Evolutionary conservation across 176 grass and related monocot genomes (phyloP).

Genomic region (Neostapfia colusana): DNA sequence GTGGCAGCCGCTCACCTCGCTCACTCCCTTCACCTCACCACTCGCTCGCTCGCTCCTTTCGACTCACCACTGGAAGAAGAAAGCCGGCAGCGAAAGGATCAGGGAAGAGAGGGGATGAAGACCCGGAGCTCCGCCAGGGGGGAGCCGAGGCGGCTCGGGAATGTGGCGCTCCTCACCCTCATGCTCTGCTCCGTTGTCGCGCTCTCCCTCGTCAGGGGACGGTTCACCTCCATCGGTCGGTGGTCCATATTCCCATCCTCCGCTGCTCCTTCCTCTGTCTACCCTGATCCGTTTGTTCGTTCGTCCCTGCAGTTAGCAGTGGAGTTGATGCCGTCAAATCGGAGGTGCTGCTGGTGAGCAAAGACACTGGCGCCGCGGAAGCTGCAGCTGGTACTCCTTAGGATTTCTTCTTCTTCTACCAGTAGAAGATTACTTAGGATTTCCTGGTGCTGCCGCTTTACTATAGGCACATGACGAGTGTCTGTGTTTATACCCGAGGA

Average conservation of each 20-base stretch:
- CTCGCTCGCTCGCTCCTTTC: too few relatives aligned
- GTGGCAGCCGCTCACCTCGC: neutral
- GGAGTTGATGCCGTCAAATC: constrained; percentile 40
- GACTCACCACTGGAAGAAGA: neutral
- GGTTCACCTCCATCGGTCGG: constrained; percentile 44
- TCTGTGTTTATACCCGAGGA: neutral
- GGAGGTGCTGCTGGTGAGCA: constrained; percentile 15
- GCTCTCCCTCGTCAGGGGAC: constrained; percentile 59
- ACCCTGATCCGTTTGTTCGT: too few relatives aligned
- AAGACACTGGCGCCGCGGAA: too few relatives aligned
- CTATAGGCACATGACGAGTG: neutral
- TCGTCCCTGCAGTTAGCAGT: constrained; percentile 18
- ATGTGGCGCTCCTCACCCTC: constrained; percentile 49
- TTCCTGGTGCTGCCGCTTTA: constrained; percentile 18
- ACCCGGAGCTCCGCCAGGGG: constrained; percentile 40
- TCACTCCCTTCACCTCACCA: too few relatives aligned
- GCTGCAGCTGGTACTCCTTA: too few relatives aligned
- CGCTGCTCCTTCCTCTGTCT: too few relatives aligned
- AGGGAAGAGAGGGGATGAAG: constrained; percentile 43
- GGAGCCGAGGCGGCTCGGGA: constrained; percentile 48
- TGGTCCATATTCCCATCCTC: too few relatives aligned
- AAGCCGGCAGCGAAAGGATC: too few relatives aligned
- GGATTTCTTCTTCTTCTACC: neutral
- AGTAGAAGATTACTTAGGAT: constrained; percentile 31
- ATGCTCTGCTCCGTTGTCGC: constrained; percentile 59